Conservation (phyloP, 805 yeast genomes). For the Candida bentonensis region DNA sequence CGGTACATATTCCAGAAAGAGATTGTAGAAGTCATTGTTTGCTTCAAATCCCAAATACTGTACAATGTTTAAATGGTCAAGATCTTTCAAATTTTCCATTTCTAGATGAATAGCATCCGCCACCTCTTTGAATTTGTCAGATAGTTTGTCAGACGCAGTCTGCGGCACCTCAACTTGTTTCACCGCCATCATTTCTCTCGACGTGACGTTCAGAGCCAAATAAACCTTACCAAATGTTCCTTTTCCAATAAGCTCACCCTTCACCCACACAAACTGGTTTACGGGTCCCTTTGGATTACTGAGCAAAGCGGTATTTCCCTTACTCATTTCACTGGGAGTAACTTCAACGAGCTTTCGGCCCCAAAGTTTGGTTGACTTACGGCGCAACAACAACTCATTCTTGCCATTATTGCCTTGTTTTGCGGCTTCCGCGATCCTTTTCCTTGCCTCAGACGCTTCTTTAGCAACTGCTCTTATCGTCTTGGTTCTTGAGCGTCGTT, state of each 20-base stretch:
- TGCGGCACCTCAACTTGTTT: constrained; percentile 73
- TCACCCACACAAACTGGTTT: constrained; percentile 92
- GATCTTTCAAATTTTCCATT: constrained; percentile 83
- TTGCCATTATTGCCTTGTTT: constrained; percentile 4
- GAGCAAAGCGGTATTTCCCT: constrained; percentile 52
- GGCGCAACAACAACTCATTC: constrained; percentile 32
- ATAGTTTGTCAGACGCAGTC: constrained; percentile 17
- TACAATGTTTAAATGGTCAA: constrained; percentile 88
- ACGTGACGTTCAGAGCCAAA: constrained; percentile 83
- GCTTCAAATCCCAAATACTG: constrained; percentile 92
- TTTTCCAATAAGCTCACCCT: constrained; percentile 90
- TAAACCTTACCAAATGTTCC: constrained; percentile 95
- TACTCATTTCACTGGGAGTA: constrained; percentile 51
- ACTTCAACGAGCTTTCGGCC: constrained; percentile 89
- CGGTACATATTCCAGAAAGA: constrained; percentile 90
- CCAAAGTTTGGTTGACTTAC: constrained; percentile 93
- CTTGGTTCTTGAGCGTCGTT: constrained; percentile 44
- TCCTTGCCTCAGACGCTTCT: constrained; percentile 57
- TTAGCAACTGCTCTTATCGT: constrained; percentile 87
- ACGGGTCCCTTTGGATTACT: constrained; percentile 52
- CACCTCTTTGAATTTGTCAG: constrained; percentile 24
- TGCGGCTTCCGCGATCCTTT: constrained; percentile 20
- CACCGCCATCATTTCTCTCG: constrained; percentile 98
- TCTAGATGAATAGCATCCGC: constrained; percentile 76
- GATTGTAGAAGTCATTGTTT: constrained; percentile 56